Conservation (phyloP, 2,329 filamentous ascomycete genomes). For the Sporothrix protearum region DNA sequence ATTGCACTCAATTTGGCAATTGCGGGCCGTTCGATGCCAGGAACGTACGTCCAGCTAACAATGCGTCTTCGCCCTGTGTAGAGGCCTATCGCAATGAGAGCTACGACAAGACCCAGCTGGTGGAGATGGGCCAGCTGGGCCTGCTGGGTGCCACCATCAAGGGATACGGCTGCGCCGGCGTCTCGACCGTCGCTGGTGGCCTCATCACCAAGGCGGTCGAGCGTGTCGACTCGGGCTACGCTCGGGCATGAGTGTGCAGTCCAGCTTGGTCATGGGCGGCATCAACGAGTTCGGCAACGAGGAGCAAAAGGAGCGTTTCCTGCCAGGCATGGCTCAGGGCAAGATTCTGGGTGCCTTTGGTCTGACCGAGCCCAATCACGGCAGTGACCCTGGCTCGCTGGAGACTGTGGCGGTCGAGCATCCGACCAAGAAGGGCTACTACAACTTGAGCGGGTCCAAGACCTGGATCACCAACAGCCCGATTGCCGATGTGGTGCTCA, state of each 20-base stretch:
- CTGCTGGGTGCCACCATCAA: slow-evolving; percentile 77
- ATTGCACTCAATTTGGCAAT: background rate
- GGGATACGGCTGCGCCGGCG: slow-evolving; percentile 79
- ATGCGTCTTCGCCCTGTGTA: slow-evolving; percentile 23
- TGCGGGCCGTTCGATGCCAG: background rate
- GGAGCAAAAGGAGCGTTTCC: slow-evolving; percentile 75
- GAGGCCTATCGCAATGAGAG: slow-evolving; percentile 66
- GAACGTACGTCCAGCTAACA: background rate
- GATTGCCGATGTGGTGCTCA: slow-evolving; percentile 73
- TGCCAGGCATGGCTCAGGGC: slow-evolving; percentile 73
- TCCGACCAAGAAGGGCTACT: slow-evolving; percentile 72
- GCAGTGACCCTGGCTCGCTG: slow-evolving; percentile 81
- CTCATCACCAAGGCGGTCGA: slow-evolving; percentile 84
- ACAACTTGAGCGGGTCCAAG: slow-evolving; percentile 71
- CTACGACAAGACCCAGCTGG: slow-evolving; percentile 74
- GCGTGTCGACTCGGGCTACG: slow-evolving; percentile 81
- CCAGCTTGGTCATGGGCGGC: slow-evolving; percentile 78
- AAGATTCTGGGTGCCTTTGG: slow-evolving; percentile 77
- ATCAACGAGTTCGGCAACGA: slow-evolving; percentile 77
- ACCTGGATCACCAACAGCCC: slow-evolving; percentile 92
- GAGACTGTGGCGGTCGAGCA: slow-evolving; percentile 75
- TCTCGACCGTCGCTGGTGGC: slow-evolving; percentile 75
- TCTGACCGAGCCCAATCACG: slow-evolving; percentile 83
- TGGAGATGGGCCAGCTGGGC: slow-evolving; percentile 83
- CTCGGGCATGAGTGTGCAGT: slow-evolving; percentile 84